phyloP scores from a whole-genome alignment of 2,329 filamentous ascomycete genomes.

The Stachybotrys echinatus region DNA sequence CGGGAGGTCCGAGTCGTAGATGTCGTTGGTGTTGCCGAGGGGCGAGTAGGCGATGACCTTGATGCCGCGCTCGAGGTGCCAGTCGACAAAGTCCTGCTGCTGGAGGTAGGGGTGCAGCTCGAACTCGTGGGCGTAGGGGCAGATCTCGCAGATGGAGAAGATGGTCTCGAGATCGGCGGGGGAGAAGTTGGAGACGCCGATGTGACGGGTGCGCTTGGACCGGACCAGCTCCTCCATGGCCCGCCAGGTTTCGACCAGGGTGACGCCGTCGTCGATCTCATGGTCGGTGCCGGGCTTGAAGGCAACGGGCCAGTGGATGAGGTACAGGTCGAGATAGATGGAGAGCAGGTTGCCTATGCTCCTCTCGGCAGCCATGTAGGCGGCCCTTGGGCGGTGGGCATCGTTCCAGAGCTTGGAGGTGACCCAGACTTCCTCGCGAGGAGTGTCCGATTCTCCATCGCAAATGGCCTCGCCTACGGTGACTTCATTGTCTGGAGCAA shows the following conservation, averaged over 20 bases:
- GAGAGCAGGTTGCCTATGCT: conserved; percentile 22
- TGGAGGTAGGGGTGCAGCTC: conserved; percentile 59
- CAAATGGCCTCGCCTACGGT: conserved; percentile 43
- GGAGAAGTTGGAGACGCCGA: conserved; percentile 54
- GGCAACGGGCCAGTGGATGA: conserved; percentile 22
- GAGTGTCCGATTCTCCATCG: conserved; percentile 14
- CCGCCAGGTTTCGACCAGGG: conserved; percentile 23
- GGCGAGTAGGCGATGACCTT: conserved; percentile 15
- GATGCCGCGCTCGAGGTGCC: conserved; percentile 20
- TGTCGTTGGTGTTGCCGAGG: conserved; percentile 15
- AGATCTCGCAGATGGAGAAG: conserved; percentile 23
- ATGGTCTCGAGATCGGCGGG: conserved; percentile 42
- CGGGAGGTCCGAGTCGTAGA: conserved; percentile 12
- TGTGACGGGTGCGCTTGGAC: conserved; percentile 15
- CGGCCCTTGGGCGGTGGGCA: conserved; percentile 20
- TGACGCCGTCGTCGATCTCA: conserved; percentile 11
- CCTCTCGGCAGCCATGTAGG: conserved; percentile 20
- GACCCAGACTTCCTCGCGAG: conserved; percentile 21
- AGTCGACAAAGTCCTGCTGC: conserved; percentile 19
- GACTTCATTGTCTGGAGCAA: conserved; percentile 37
- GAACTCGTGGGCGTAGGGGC: conserved; percentile 19
- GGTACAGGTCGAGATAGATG: conserved; percentile 24
- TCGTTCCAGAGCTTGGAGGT: conserved; percentile 29
- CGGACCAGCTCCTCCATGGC: conserved; percentile 21
- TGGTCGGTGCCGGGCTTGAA: conserved; percentile 13